Conservation (phyloP, 148 eudicot species). For the Fagopyrum homotropicum region DNA sequence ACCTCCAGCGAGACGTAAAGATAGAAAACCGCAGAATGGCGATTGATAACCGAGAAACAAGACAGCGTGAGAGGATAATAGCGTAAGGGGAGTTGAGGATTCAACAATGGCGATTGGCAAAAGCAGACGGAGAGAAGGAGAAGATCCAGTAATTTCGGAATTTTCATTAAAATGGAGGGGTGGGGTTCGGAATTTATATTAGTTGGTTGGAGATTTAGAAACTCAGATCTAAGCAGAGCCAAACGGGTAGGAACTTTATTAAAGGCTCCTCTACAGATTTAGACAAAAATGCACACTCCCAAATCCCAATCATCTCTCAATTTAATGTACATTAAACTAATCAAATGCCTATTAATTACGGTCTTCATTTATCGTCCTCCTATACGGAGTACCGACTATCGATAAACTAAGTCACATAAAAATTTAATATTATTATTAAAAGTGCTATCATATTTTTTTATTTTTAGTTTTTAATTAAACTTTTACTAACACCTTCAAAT, state of each 20-base stretch:
- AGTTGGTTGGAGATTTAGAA: slow-evolving; percentile 5
- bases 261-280: not conserved
- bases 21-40: not conserved
- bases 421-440: too few species aligned
- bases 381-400: too few species aligned
- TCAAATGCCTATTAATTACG: too few species aligned
- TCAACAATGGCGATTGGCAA: slow-evolving; percentile 10
- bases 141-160: slow-evolving; percentile 17
- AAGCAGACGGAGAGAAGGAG: not conserved
- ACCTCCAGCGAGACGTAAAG: not conserved
- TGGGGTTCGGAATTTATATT: not conserved
- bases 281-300: not conserved
- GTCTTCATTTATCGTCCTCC: too few species aligned
- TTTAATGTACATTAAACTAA: not conserved
- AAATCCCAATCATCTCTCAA: not conserved
- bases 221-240: slow-evolving; percentile 5
- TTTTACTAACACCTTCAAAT: too few species aligned
- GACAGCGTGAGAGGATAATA: not conserved
- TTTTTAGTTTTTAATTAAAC: too few species aligned
- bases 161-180: not conserved
- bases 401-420: too few species aligned
- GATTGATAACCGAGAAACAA: not conserved
- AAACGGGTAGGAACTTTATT: not conserved
- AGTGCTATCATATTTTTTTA: too few species aligned
- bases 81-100: not conserved